These are phyloP conservation scores for Pyricularia sp. DNA, from an alignment of 2,329 filamentous ascomycete genomes.

Conservation along the genomic window DNA sequence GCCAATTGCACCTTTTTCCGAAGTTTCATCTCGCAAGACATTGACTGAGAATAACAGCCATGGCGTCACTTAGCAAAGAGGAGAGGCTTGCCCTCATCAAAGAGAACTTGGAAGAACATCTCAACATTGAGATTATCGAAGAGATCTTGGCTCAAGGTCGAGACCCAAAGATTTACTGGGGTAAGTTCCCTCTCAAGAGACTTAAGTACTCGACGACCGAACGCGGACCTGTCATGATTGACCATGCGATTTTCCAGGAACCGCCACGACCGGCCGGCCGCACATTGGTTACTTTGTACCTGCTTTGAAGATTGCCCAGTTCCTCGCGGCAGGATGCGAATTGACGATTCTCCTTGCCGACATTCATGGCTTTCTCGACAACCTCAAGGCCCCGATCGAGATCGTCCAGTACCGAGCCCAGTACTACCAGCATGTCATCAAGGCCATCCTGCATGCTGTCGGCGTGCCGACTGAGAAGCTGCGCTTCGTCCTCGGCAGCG, in stretches of 20 bases:
- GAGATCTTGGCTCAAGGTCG: constrained; percentile 57
- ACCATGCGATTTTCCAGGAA: constrained; percentile 32
- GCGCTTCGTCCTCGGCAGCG: constrained; percentile 71
- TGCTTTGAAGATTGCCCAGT: constrained; percentile 78
- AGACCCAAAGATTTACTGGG: constrained; percentile 75
- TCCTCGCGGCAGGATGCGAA: constrained; percentile 72
- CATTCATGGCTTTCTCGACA: constrained; percentile 65
- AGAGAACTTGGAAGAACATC: constrained; percentile 67
- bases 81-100: constrained; percentile 63
- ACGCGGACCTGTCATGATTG: constrained; percentile 1
- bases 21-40: not conserved
- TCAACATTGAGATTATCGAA: constrained; percentile 76
- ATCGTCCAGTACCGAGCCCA: constrained; percentile 69
- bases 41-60: not conserved
- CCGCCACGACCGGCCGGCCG: constrained; percentile 73
- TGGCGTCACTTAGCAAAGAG: constrained; percentile 3
- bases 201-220: not conserved
- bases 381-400: constrained; percentile 77
- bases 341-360: constrained; percentile 67
- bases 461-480: constrained; percentile 68
- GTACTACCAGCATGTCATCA: constrained; percentile 74
- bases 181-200: constrained; percentile 20
- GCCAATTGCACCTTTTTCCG: not conserved
- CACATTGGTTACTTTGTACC: constrained; percentile 86
- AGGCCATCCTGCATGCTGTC: constrained; percentile 60